Evolutionary conservation across 1,139 yeast species (phyloP).

Genomic region (Candida dubliniensis): DNA sequence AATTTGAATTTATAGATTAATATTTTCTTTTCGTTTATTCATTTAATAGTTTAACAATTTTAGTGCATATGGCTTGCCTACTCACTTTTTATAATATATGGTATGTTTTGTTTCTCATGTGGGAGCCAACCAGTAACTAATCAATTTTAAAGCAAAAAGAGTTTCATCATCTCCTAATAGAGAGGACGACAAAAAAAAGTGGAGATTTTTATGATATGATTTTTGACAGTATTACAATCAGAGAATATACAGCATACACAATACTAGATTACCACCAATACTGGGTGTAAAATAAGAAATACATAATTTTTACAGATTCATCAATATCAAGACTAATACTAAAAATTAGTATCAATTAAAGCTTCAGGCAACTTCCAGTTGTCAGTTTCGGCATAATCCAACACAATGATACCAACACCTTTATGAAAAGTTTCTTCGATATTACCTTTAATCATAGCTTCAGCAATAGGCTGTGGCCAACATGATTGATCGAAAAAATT

Average conservation of each 20-base stretch:
- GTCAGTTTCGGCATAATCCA: slow-evolving; percentile 66
- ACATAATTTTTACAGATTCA: not conserved
- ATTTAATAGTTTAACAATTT: no score
- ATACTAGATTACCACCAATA: no score
- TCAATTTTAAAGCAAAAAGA: no score
- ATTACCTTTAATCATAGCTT: slow-evolving; percentile 48
- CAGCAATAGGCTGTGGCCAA: slow-evolving; percentile 73
- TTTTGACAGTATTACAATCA: no score
- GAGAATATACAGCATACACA: no score
- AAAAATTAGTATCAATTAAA: slow-evolving; percentile 59
- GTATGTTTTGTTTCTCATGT: no score
- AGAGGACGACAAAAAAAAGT: no score
- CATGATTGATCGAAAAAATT: slow-evolving; percentile 69
- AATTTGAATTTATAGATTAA: not conserved
- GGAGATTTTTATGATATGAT: no score
- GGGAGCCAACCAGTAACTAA: no score
- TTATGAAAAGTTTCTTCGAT: slow-evolving; percentile 51
- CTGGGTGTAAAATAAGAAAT: not conserved
- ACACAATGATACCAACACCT: slow-evolving; percentile 60
- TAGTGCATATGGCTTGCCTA: no score
- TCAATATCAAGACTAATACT: slow-evolving; percentile 3
- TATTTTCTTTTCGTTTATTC: not conserved
- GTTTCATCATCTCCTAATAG: no score
- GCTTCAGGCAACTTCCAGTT: slow-evolving; percentile 59
- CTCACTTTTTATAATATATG: no score